A percentile compares a stretch with the other conserved stretches of the same genome.
phyloP scores from a whole-genome alignment of 768 basidiomycete genomes.

The Leccinum broughii region DNA sequence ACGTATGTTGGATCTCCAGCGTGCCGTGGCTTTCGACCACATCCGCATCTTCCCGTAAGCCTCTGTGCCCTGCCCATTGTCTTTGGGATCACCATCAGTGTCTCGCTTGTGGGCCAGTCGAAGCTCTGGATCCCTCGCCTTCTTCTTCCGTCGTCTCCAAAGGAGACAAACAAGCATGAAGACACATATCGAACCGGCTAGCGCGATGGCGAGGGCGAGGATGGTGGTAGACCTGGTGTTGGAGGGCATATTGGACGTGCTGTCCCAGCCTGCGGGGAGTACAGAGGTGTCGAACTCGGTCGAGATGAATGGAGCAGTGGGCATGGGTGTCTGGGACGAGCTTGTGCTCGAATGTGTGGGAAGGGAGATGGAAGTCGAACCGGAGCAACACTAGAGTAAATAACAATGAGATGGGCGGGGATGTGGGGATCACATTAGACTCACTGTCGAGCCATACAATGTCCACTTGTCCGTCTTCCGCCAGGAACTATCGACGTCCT shows the following conservation, averaged over 20 bases:
- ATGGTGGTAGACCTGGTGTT: conserved; percentile 46
- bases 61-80: conserved; percentile 44
- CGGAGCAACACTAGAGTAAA: conserved; percentile 20
- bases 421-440: conserved; percentile 28
- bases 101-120: conserved; percentile 33
- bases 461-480: conserved; percentile 54
- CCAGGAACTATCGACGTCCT: conserved; percentile 59
- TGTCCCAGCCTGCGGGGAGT: conserved; percentile 60
- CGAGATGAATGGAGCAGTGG: conserved; percentile 18
- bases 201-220: conserved; percentile 58
- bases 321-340: conserved; percentile 14
- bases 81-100: conserved; percentile 29
- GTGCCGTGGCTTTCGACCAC: conserved; percentile 64
- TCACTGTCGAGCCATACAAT: conserved; percentile 70
- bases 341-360: neutral
- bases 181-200: conserved; percentile 59
- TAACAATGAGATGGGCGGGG: neutral
- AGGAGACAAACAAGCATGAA: conserved; percentile 63
- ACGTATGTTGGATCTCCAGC: conserved; percentile 67
- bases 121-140: conserved; percentile 53
- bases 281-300: conserved; percentile 22
- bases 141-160: conserved; percentile 49
- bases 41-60: conserved; percentile 52
- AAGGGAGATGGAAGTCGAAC: conserved; percentile 7
- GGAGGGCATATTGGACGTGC: conserved; percentile 11